Evolutionary conservation across 148 eudicot species (phyloP), one percentile per base, ranked within the genome.

Genomic region (Suaeda aralocaspica): DNA sequence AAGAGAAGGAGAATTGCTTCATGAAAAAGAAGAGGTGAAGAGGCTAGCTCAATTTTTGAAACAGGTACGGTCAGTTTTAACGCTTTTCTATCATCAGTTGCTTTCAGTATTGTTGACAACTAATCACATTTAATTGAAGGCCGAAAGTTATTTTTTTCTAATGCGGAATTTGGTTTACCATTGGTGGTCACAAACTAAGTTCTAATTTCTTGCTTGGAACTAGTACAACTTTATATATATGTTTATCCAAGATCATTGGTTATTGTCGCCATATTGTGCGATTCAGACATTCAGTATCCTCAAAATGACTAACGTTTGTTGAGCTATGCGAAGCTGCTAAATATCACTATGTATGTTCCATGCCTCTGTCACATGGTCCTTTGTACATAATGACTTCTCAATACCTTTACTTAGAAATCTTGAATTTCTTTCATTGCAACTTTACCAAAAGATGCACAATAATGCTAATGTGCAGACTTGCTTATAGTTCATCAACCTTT

Each of bases 1-100:
- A 76, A 84, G 97, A 68, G 99, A 95, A 84, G 99, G 99, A 60
- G 99, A 95, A 77, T 83, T 95, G 59, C 78, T 95, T 77, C 93
- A 89, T 70, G 99, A 95, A 78, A 94, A 91, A 79, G 89, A 84
- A n/a, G 99, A 95, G 82, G 99, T 95, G 74, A 95, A 91, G 81
- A 86, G 82, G 83, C 86, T 95, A 48, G 94, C 96, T 41, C 82
- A 85, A 65, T 95, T 91, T 78, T 82, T 95, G 62, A 91, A 91
- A 83, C 88, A 95, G 99, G 99, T 95, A 79, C 15, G 64, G 39
- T 44, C 58, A 66, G 36, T 30, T 25, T 11, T 31, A 41, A 22
- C 51, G 24, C 44, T 71, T 62, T 66, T 41, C 49, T 46, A 46
- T 57, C 16, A 31, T 14, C 57, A 51, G 49, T 16, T 28, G 25